phyloP scores from a whole-genome alignment of 306 rosid genomes.

The Quercus engelmannii region DNA sequence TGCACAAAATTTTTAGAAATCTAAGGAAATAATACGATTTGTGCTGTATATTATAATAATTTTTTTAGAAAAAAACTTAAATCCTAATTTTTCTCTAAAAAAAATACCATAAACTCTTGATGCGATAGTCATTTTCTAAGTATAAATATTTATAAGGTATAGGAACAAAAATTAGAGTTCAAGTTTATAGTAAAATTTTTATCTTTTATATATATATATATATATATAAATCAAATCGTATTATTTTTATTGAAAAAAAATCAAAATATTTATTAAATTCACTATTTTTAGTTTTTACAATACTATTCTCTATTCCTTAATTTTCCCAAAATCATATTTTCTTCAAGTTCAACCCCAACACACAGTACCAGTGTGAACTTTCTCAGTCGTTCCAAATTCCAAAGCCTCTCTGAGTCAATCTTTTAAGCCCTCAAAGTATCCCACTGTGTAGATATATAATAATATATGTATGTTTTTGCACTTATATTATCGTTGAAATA shows the following conservation, averaged over 20 bases:
- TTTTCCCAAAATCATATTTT: not conserved
- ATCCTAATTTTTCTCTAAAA: too few relatives aligned
- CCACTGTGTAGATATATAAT: not conserved
- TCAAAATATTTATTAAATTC: not conserved
- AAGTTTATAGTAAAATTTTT: too few relatives aligned
- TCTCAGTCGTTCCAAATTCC: not conserved
- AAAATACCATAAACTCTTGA: rapidly evolving
- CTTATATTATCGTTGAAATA: not conserved
- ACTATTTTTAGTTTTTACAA: not conserved
- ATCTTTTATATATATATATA: too few relatives aligned
- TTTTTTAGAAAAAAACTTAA: rapidly evolving
- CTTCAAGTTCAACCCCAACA: not conserved
- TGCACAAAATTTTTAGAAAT: rapidly evolving
- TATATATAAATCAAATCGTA: too few relatives aligned
- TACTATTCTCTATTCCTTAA: not conserved
- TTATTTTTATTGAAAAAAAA: not conserved
- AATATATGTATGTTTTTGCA: not conserved
- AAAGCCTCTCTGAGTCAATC: not conserved
- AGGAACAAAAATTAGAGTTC: rapidly evolving
- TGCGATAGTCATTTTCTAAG: rapidly evolving
- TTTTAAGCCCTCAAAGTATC: not conserved
- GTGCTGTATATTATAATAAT: rapidly evolving
- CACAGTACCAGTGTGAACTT: not conserved
- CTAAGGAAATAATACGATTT: rapidly evolving
- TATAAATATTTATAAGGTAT: rapidly evolving